A percentile compares a stretch with the other conserved stretches of the same genome.
Conservation (phyloP, 331 rosid genomes). For the Erythrophleum ivorense region DNA sequence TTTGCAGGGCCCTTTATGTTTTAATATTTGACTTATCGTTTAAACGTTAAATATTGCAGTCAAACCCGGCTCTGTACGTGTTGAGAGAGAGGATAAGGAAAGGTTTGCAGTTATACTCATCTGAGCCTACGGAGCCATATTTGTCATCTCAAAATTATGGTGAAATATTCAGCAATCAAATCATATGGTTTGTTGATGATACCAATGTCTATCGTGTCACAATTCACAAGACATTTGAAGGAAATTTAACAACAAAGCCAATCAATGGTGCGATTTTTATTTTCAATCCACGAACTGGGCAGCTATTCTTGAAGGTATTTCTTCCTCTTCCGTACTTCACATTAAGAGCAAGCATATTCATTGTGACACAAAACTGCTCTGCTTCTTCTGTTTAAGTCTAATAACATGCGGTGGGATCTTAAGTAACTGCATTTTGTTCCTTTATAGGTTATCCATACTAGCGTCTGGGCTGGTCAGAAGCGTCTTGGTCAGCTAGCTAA, state of each 20-base stretch:
- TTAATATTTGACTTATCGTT: too few species aligned
- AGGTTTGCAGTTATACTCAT: conserved; percentile 95
- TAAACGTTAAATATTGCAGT: too few species aligned
- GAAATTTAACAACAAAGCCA: conserved; percentile 95
- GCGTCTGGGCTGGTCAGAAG: conserved; percentile 99
- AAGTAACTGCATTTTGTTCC: conserved; percentile 15
- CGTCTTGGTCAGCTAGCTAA: conserved; percentile 98
- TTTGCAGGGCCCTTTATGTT: too few species aligned
- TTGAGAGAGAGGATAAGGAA: conserved; percentile 97
- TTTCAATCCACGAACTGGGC: conserved; percentile 96
- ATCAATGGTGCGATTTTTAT: conserved; percentile 97
- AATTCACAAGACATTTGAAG: conserved; percentile 97
- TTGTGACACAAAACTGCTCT: too few species aligned
- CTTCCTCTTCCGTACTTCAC: too few species aligned
- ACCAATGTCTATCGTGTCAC: conserved; percentile 98
- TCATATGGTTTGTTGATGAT: conserved; percentile 99
- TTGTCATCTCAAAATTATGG: conserved; percentile 97
- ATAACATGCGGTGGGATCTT: too few species aligned
- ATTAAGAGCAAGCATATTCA: too few species aligned
- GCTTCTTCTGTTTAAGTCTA: too few species aligned
- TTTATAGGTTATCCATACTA: conserved; percentile 89
- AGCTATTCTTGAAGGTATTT: conserved; percentile 64
- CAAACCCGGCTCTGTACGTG: conserved; percentile 97
- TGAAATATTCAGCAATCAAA: conserved; percentile 97
- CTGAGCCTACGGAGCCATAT: conserved; percentile 98